These are phyloP conservation scores for Poa annua DNA, from an alignment of 176 grass and related monocot species.

Conservation along the genomic window DNA sequence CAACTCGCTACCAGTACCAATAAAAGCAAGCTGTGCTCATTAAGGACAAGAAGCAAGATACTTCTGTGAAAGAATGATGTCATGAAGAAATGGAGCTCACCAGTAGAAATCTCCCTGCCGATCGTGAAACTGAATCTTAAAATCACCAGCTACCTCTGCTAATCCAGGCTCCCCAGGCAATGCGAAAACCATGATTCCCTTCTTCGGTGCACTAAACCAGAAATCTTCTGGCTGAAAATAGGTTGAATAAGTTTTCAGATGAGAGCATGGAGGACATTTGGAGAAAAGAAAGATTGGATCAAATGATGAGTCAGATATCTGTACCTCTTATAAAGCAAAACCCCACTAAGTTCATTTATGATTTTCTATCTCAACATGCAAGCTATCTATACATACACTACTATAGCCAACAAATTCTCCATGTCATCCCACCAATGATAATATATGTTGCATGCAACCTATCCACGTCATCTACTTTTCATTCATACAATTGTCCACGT, in stretches of 20 bases:
- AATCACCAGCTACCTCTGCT: conserved; percentile 86
- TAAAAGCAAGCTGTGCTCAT: conserved; percentile 37
- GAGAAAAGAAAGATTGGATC: conserved; percentile 12
- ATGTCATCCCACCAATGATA: too few species aligned
- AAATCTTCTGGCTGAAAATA: conserved; percentile 99
- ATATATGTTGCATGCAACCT: too few species aligned
- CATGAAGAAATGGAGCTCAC: conserved; percentile 47
- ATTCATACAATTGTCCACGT: too few species aligned
- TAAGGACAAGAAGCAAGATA: conserved; percentile 19
- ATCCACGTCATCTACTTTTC: too few species aligned
- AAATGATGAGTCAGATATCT: conserved; percentile 8
- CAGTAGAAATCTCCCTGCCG: conserved; percentile 98
- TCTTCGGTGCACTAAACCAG: conserved; percentile 98
- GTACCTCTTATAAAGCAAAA: too few species aligned
- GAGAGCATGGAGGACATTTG: conserved; percentile 17
- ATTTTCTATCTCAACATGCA: not conserved
- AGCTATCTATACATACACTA: too few species aligned
- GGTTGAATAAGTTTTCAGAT: conserved; percentile 37
- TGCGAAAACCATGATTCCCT: conserved; percentile 98
- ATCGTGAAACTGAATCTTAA: conserved; percentile 97
- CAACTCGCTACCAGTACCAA: conserved; percentile 9
- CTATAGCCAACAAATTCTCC: too few species aligned
- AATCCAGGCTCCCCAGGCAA: conserved; percentile 95
- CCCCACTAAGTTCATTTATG: too few species aligned
- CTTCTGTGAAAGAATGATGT: conserved; percentile 26